Evolutionary conservation across 345 rosid genomes (phyloP).

Genomic region (Citrus mangshanensis): DNA sequence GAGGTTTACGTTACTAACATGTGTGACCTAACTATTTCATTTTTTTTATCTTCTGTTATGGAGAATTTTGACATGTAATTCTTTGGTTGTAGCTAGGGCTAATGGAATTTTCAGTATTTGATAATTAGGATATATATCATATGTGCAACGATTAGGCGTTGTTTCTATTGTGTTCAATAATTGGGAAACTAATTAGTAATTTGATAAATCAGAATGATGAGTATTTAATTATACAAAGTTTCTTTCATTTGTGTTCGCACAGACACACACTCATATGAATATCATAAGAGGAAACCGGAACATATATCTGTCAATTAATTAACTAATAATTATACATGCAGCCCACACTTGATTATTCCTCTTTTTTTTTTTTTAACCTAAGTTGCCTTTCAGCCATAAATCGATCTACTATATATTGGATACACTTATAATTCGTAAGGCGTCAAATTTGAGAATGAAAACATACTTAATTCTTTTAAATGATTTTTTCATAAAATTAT

Average conservation of each 20-base stretch:
- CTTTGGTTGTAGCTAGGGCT: background rate
- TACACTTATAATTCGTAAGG: no score
- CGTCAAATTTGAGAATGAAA: no score
- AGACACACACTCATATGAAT: background rate
- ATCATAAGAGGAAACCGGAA: background rate
- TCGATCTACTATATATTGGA: no score
- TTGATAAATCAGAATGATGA: background rate
- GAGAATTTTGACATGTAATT: background rate
- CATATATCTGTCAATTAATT: background rate
- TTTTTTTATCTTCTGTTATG: no score
- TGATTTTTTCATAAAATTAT: no score
- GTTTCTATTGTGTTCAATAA: background rate
- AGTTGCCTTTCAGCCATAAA: background rate
- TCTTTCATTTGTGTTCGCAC: background rate
- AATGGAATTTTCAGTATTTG: background rate
- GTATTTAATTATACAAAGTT: no score
- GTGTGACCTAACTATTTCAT: background rate
- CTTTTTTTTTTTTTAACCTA: no score
- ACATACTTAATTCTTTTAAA: no score
- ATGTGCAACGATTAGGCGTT: background rate
- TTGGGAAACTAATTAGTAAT: background rate
- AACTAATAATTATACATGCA: no score
- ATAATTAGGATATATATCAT: background rate
- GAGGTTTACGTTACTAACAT: background rate
- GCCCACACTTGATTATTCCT: background rate